These are phyloP conservation scores for Gymnopus androsaceus DNA, from an alignment of 1,284 basidiomycete species.

Conservation along the genomic window DNA sequence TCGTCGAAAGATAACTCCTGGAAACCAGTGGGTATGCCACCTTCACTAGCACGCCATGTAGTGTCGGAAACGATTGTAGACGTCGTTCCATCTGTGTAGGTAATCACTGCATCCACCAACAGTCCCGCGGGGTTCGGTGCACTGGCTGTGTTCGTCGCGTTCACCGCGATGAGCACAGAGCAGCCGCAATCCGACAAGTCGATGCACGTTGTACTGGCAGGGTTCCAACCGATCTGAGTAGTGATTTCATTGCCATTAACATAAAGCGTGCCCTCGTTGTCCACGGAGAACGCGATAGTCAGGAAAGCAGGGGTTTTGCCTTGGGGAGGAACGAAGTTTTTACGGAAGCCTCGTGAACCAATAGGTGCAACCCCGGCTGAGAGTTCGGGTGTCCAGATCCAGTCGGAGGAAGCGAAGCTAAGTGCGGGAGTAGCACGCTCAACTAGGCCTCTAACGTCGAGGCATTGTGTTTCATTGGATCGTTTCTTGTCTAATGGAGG, in stretches of 20 bases:
- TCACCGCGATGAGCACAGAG: constrained; percentile 16
- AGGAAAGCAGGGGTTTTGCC: constrained; percentile 28
- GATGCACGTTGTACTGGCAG: constrained; percentile 19
- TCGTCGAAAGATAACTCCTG: constrained; percentile 25
- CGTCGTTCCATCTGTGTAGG: constrained; percentile 22
- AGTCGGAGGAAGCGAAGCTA: constrained; percentile 25
- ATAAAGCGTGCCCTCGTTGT: constrained; percentile 17
- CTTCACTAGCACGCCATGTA: constrained; percentile 18
- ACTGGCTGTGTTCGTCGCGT: constrained; percentile 15
- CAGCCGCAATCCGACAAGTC: constrained; percentile 18
- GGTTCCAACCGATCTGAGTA: constrained; percentile 9
- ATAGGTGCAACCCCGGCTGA: constrained; percentile 23
- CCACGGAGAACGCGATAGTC: constrained; percentile 12
- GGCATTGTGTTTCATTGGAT: too few relatives aligned
- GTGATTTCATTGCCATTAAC: constrained; percentile 20
- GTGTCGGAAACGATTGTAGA: constrained; percentile 21
- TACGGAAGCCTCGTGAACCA: constrained; percentile 29
- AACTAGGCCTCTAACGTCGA: too few relatives aligned
- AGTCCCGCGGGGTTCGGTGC: constrained; percentile 18
- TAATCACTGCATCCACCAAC: constrained; percentile 18
- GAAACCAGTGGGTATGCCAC: constrained; percentile 22
- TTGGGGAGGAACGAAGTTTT: constrained; percentile 25
- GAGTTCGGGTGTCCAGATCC: constrained; percentile 34
- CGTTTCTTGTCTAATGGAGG: too few relatives aligned
- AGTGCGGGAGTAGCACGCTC: constrained; percentile 10